Evolutionary conservation across 2,329 filamentous ascomycete species (phyloP), one percentile per base, ranked within the genome.

Genomic region (Alternaria tenuissima): DNA sequence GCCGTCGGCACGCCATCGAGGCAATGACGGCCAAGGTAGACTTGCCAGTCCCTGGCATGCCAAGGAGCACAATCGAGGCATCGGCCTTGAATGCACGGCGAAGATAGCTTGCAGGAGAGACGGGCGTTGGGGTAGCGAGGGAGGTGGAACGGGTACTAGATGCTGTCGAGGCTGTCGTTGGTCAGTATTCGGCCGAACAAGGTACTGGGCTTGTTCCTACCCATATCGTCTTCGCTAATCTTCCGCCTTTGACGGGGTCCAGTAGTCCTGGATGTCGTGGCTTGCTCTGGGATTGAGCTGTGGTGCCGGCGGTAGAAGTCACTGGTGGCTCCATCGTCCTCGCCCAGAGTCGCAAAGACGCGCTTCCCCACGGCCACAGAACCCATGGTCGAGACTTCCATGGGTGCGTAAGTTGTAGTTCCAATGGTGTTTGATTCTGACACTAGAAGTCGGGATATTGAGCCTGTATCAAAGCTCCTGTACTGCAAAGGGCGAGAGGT

Each of bases 1-100:
- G 87, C 41, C 89, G 84, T 54, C 87, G 86, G 75, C 91, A 88
- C 49, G 89, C 89, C 7, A 88, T 88, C 0, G 90, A 90, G 6
- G 90, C 89, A 63, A 94, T 92, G 48, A 94, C 86, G 14, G 89
- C 91, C 11, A 94, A 81, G 1, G 89, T 92, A 2, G 90, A 90
- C 76, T 93, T 93, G 16, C 91, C 91, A 5, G 89, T 87, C 11
- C 91, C 91, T 14, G 89, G 87, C 57, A 92, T 88, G 2, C 91
- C 91, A 22, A 91, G 85, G 18, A 94, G 82, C 7, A 93, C 85
- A 56, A 94, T 87, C 1, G 91, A 92, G 2, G 89, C 88, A 80
- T 91, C 85, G 9, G 83, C 76, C 8, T 82, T 79, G 70, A 90
- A 91, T 18, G 71, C 70, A 44, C 70, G 80, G 57, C 68, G 64